Evolutionary conservation across 495 filamentous ascomycete genomes (phyloP), one percentile per base, ranked within the genome.

Genomic region (Trichoderma reesei): DNA sequence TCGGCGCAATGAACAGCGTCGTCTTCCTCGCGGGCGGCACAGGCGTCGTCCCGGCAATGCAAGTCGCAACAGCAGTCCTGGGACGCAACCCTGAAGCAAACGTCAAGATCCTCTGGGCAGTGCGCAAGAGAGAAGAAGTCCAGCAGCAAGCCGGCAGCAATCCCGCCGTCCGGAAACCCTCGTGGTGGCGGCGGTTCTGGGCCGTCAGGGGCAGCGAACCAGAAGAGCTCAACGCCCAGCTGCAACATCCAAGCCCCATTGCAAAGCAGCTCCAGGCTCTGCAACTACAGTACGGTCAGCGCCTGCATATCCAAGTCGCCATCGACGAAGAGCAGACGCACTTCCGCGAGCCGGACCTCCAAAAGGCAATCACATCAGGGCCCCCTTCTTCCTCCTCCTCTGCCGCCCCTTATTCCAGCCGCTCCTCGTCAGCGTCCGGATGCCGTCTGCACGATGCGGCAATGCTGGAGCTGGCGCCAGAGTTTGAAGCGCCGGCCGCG

Each of bases 11-110:
- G 11, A 64, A 60, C 16, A 69, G 70, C 41, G 79, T 96, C 2
- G 70, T 97, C 3, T 96, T 98, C 72, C 76, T 97, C 39, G 94
- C 93, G 14, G 94, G 92, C 0, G 94, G 94, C 0, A 98, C 94
- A 6, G 94, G 93, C 0, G 94, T 98, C 72, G 91, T 90, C 31
- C 90, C 93, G 1, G 94, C 93, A 39, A 71, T 97, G 67, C 93
- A 98, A 74, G 82, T 86, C 33, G 90, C 84, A 41, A 75, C 85
- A 64, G 82, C 80, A 9, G 68, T 94, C 4, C 72, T 86, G 4
- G 69, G 62, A 68, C 65, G 41, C 71, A 74, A 59, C 38, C 70
- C 34, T 60, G 67, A n/a, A 71, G 74, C 68, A 65, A 81, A 46
- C 7, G 61, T 51, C 36, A 66, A 65, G 20, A 72, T 78, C 16